Conservation (phyloP, 768 basidiomycete species). For the Xerocomus spinulosus region DNA sequence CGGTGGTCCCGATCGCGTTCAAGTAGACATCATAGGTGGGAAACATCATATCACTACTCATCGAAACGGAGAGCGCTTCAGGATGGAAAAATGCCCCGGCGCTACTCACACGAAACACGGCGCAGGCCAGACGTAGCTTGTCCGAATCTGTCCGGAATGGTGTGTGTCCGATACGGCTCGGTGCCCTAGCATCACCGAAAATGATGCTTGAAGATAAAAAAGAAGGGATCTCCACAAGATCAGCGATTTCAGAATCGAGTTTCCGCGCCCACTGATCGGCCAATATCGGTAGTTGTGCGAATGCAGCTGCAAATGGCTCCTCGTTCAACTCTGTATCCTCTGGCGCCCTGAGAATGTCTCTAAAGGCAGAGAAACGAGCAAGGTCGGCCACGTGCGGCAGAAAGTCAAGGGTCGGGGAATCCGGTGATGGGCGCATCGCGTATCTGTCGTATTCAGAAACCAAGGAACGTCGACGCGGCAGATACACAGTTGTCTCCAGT, state of each 20-base stretch:
- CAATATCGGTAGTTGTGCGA: conserved; percentile 10
- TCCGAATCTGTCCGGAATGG: not conserved
- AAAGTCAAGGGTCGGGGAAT: conserved; percentile 1
- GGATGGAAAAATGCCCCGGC: conserved; percentile 1
- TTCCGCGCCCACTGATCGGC: conserved; percentile 8
- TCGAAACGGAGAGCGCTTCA: conserved; percentile 1
- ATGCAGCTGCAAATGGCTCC: conserved; percentile 6
- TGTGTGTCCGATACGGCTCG: not conserved
- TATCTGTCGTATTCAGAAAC: conserved; percentile 8
- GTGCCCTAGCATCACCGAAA: not conserved
- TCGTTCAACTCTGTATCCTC: not conserved
- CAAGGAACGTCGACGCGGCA: conserved; percentile 7
- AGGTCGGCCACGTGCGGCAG: conserved; percentile 17
- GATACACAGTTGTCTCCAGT: conserved; percentile 3
- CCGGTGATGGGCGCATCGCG: conserved; percentile 3
- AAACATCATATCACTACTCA: not conserved
- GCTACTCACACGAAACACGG: conserved; percentile 2
- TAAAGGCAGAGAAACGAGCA: conserved; percentile 10
- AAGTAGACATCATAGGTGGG: not conserved
- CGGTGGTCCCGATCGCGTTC: not conserved
- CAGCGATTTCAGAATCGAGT: conserved; percentile 6
- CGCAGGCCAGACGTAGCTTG: conserved; percentile 7
- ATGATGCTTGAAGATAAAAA: not conserved
- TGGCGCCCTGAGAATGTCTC: conserved; percentile 3
- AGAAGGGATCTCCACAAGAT: conserved; percentile 8